Evolutionary conservation across 106 monocot species (phyloP).

Genomic region (Xerophyta viscosa): DNA sequence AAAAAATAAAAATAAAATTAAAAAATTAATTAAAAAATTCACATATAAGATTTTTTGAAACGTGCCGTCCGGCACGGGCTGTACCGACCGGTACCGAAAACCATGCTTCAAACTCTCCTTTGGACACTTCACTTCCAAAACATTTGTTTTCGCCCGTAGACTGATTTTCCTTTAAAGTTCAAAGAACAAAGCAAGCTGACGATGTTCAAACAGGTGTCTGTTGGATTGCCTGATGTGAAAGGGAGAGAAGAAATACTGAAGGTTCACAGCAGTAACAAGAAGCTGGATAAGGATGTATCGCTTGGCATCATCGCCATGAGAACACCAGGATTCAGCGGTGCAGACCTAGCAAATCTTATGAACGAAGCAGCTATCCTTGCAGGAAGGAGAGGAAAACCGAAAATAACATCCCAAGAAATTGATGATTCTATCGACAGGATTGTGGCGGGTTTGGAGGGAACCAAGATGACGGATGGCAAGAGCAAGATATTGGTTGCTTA

Average conservation of each 20-base stretch:
- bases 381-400: constrained; percentile 54
- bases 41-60: too few relatives aligned
- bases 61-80: too few relatives aligned
- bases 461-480: constrained; percentile 63
- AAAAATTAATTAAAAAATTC: too few relatives aligned
- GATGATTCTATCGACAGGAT: constrained; percentile 67
- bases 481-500: constrained; percentile 57
- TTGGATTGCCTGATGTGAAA: constrained; percentile 48
- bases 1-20: too few relatives aligned
- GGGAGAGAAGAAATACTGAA: constrained; percentile 63
- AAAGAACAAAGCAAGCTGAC: too few relatives aligned
- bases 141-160: too few relatives aligned
- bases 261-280: constrained; percentile 59
- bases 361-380: constrained; percentile 81
- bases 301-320: constrained; percentile 57
- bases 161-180: too few relatives aligned
- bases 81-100: too few relatives aligned
- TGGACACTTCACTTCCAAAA: too few relatives aligned
- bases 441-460: constrained; percentile 63
- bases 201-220: constrained; percentile 30
- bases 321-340: constrained; percentile 73
- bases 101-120: too few relatives aligned
- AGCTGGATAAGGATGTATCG: constrained; percentile 48
- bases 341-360: constrained; percentile 72
- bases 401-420: constrained; percentile 48